Base-by-base conservation (phyloP, 225 moss, liverwort and hornwort genomes). In the Sphagnum tenellum region DNA sequence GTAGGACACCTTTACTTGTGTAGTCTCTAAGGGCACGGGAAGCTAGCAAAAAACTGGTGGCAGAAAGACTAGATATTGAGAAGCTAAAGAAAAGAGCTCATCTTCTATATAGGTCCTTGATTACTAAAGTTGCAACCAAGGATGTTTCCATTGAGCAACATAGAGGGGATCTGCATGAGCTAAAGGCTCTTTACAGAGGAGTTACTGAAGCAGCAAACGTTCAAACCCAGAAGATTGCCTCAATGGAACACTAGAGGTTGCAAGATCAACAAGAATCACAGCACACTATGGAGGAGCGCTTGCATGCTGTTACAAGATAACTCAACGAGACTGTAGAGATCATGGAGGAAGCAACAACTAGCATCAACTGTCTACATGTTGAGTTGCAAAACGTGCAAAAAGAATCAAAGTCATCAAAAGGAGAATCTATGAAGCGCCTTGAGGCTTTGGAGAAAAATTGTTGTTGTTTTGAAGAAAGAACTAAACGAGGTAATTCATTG, bases 61-160 rank as follows among this genome's bases (percentile, higher is more conserved):
- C 67, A 44, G 78, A 78, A 76, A 89, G 71, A 67, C 72, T 76
- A 29, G 79, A 73, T 69, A 63, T 75, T 47, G 78, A 85, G 69
- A 75, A 70, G 8, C 47, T 66, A 46, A 63, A 69, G 63, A 87
- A 81, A 68, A 81, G 76, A 13, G 61, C 73, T 65, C 68, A 66
- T 46, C n/a, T 47, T 50, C 51, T 75, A 46, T 76, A 82, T 8
- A 70, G 78, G 7, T 75, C 79, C 62, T 60, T 81, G 7, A 66
- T 59, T 67, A 62, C 73, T 14, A 81, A 76, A 45, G 58, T 72
- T 64, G 70, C 66, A 65, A 66, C 77, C 4, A 88, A 73, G 69
- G 79, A 81, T 66, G 55, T 70, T 5, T 70, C 74, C 47, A 13
- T 75, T 44, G 60, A 80, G 57, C 74, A 79, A 65, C 73, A 82